Evolutionary conservation across 371 early-diverging fungal genomes (phyloP).

Genomic region (Haplosporangium sp.): DNA sequence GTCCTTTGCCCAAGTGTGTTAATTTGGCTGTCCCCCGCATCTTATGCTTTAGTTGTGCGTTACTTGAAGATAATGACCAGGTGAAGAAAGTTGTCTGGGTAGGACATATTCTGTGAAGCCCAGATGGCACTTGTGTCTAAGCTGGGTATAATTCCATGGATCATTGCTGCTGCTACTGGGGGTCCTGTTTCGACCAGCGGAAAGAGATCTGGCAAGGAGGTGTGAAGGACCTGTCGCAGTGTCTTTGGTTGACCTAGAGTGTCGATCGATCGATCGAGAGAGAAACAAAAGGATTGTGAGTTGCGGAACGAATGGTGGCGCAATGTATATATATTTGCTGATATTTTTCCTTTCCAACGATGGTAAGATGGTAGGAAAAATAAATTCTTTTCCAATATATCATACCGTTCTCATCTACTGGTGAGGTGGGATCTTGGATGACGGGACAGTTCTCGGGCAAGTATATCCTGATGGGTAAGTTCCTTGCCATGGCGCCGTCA

Average conservation of each 20-base stretch:
- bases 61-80: slow-evolving; percentile 62
- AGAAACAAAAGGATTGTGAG: neutral
- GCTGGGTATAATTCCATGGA: slow-evolving; percentile 69
- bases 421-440: slow-evolving; percentile 68
- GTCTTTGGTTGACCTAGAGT: slow-evolving; percentile 40
- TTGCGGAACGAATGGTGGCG: too few relatives aligned
- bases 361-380: too few relatives aligned
- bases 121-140: slow-evolving; percentile 71
- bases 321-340: too few relatives aligned
- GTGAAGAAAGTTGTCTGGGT: slow-evolving; percentile 82
- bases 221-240: slow-evolving; percentile 37
- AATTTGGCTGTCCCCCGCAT: too few relatives aligned
- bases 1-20: too few relatives aligned
- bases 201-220: slow-evolving; percentile 43
- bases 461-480: slow-evolving; percentile 70
- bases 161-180: slow-evolving; percentile 54
- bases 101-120: slow-evolving; percentile 73
- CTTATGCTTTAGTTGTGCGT: slow-evolving; percentile 6
- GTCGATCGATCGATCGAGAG: too few relatives aligned
- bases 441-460: slow-evolving; percentile 70
- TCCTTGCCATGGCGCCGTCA: slow-evolving; percentile 57
- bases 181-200: slow-evolving; percentile 42
- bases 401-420: slow-evolving; percentile 58
- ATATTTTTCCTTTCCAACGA: too few relatives aligned
- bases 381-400: too few relatives aligned